Percentiles rank a stretch among this genome's conserved stretches.
Evolutionary conservation across 306 rosid genomes (phyloP).

Genomic region (Cucurbita moschata): DNA sequence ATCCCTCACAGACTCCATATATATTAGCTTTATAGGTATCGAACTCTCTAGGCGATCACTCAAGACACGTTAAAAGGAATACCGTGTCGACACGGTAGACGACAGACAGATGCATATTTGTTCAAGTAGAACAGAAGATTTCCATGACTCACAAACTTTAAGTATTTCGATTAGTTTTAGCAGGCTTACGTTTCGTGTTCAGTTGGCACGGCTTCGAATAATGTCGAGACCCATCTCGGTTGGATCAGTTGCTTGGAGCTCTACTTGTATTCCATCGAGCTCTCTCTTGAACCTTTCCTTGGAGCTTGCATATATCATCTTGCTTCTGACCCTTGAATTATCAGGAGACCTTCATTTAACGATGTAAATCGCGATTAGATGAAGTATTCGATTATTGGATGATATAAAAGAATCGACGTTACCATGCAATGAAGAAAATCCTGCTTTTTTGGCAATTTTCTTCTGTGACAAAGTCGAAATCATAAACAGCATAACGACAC

Average conservation of each 20-base stretch:
- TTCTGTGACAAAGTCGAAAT: conserved; percentile 47
- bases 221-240: conserved; percentile 61
- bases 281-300: conserved; percentile 37
- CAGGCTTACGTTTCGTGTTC: conserved; percentile 10
- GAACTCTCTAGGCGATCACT: neutral
- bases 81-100: conserved; percentile 24
- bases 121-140: conserved; percentile 23
- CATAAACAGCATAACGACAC: conserved; percentile 65
- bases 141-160: conserved; percentile 15
- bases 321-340: conserved; percentile 25
- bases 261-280: conserved; percentile 59
- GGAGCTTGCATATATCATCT: conserved; percentile 30
- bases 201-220: conserved; percentile 46
- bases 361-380: neutral
- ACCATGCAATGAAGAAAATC: conserved; percentile 59
- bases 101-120: conserved; percentile 19
- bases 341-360: conserved; percentile 51
- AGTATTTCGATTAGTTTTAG: neutral
- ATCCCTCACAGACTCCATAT: neutral
- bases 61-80: conserved; percentile 30
- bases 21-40: neutral
- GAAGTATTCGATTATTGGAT: neutral
- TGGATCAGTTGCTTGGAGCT: conserved; percentile 67
- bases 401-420: neutral
- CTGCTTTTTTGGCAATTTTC: conserved; percentile 60